Base-by-base conservation (phyloP, 768 basidiomycete genomes). In the Neoboletus subvelutipes region DNA sequence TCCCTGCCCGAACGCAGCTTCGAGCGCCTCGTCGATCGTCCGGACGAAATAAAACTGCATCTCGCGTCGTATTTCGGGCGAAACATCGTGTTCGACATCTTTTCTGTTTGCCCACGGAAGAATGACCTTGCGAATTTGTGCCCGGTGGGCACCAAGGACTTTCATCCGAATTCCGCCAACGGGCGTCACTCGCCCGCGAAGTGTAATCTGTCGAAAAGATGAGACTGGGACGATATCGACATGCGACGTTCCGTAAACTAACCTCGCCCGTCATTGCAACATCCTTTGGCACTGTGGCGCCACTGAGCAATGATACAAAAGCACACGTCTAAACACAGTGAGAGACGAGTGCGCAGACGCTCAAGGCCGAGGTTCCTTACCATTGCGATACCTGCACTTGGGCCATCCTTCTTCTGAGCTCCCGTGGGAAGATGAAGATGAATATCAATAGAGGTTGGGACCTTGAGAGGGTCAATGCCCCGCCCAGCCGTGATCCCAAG, bases 101-200 rank as follows among this genome's bases (percentile, higher is more conserved):
- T 92, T 92, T 53, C 85, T 78, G 66, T 96, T 97, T 29, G 85
- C 84, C 76, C 81, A 85, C 0, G 94, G 94, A 7, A 97, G 76
- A 53, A 97, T 87, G 36, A 96, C 83, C 67, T 87, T 94, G 47
- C 79, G 86, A 43, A 94, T 83, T 36, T 88, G 84, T 2, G 92
- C 92, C 7, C 94, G 85, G 70, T 95, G 92, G 0, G 94, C 94
- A 18, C 92, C 93, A 18, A 96, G 81, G 1, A 95, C 80, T 68
- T 92, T 92, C 78, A 94, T 94, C 67, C 94, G 93, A 72, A 96
- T 90, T 0, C 93, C 93, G 4, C 93, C 93, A 2, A 96, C 90
- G 5, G 92, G 84, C 0, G 86, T 89, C 36, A 93, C 86, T 9
- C 83, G 83, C 17, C 92, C 90, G 2, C 92, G 83, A 1, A 94